Base-by-base conservation (phyloP, 2,329 filamentous ascomycete genomes). In the Beauveria bassiana region DNA sequence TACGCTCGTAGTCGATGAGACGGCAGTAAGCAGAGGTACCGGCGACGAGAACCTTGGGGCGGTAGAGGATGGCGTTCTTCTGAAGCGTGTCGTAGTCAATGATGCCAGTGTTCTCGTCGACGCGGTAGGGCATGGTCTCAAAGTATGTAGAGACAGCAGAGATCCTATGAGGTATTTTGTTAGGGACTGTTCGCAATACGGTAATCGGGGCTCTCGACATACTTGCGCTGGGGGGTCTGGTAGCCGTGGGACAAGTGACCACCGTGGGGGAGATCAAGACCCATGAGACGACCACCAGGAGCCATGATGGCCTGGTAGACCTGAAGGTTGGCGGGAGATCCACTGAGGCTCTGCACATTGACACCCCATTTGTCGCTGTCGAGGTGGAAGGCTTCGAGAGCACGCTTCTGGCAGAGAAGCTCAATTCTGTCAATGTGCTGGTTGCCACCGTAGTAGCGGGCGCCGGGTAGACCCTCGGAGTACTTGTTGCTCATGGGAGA, bases 401-500 rank as follows among this genome's bases (percentile, higher is more conserved):
- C 95, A 79, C 95, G 89, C 76, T 86, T 84, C 82, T 99, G 95
- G 85, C 95, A 99, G 64, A 95, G 89, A 68, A 90, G 84, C 85
- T 99, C 95, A 71, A 97, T 92, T 78, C 91, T 84, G 77, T 99
- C 95, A 69, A 99, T 99, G 84, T 95, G 91, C 84, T 99, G 90
- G 82, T 99, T 99, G 73, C 95, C 95, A 74, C 95, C 95, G 73
- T 99, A 99, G 86, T 99, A 99, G 78, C 95, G 89, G 70, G 95
- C 95, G 75, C 95, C 95, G 68, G 95, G 95, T 78, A 96, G 96
- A 67, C 95, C 95, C 83, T 99, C 95, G 20, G 92, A 97, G 86
- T 99, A 99, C 83, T 99, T 99, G 86, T 99, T 96, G 78, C 90
- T 91, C 90, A 95, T 96, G 76, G 90, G 89, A 63, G 88, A 93